A percentile compares a stretch with the other conserved stretches of the same genome.
Evolutionary conservation across 768 basidiomycete species (phyloP).

Genomic region (Phlebiopsis gigantea): DNA sequence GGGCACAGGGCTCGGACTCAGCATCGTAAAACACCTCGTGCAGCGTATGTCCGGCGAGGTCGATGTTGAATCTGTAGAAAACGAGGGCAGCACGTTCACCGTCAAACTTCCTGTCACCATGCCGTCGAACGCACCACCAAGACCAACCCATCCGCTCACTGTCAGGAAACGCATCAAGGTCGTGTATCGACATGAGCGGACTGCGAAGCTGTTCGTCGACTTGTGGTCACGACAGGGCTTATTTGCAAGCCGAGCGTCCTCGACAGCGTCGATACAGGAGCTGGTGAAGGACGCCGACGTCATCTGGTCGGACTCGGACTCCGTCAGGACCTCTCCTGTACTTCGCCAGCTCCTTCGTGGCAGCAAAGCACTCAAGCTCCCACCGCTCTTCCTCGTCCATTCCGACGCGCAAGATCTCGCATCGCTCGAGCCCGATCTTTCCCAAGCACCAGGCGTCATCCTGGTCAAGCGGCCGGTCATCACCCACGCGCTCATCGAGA

Average conservation of each 20-base stretch:
- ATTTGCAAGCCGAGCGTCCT: not conserved
- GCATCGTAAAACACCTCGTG: slow-evolving; percentile 27
- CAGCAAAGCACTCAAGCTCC: not conserved
- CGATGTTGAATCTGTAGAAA: slow-evolving; percentile 23
- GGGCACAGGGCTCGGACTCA: slow-evolving; percentile 25
- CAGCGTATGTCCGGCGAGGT: slow-evolving; percentile 25
- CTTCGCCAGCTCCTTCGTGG: slow-evolving; percentile 16
- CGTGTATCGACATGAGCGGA: slow-evolving; percentile 19
- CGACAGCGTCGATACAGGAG: slow-evolving; percentile 3
- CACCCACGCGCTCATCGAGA: slow-evolving; percentile 17
- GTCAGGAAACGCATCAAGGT: slow-evolving; percentile 20
- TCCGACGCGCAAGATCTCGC: slow-evolving; percentile 18
- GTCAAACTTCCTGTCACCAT: slow-evolving; percentile 20
- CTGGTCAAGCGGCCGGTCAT: slow-evolving; percentile 26
- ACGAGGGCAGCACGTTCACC: slow-evolving; percentile 21
- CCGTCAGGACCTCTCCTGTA: slow-evolving; percentile 11
- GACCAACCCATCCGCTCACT: not conserved
- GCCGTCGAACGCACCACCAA: slow-evolving; percentile 4
- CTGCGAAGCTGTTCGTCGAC: slow-evolving; percentile 17
- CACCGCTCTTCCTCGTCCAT: slow-evolving; percentile 19
- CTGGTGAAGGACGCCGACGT: slow-evolving; percentile 16
- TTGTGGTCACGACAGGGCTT: slow-evolving; percentile 19
- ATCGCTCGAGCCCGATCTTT: slow-evolving; percentile 17
- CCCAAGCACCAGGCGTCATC: slow-evolving; percentile 17
- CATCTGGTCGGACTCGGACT: slow-evolving; percentile 23